phyloP scores from a whole-genome alignment of 257 asterid species.

The Salvia splendens region DNA sequence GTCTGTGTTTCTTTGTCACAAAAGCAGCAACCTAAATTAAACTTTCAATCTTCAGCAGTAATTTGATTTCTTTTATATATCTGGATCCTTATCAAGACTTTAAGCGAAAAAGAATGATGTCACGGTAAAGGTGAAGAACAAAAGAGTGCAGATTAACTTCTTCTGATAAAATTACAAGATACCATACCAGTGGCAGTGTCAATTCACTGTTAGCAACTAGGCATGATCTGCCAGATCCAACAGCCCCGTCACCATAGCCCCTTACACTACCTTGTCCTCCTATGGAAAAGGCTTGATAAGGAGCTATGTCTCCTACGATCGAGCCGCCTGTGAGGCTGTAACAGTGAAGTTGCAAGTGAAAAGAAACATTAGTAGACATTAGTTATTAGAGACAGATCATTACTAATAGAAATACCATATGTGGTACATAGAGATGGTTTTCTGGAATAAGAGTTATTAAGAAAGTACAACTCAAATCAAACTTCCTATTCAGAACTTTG shows the following conservation, averaged over 20 bases:
- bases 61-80: neutral
- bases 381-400: conserved; percentile 18
- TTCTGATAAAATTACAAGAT: conserved; percentile 6
- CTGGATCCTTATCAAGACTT: neutral
- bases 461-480: neutral
- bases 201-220: conserved; percentile 79
- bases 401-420: conserved; percentile 5
- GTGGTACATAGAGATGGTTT: conserved; percentile 7
- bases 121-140: neutral
- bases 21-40: conserved; percentile 5
- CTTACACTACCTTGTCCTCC: conserved; percentile 93
- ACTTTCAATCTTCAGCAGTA: neutral
- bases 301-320: conserved; percentile 95
- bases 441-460: conserved; percentile 9
- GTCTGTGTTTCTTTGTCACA: conserved; percentile 1
- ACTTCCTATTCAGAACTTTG: neutral
- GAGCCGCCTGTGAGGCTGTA: conserved; percentile 94
- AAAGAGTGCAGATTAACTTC: conserved; percentile 1
- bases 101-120: conserved; percentile 2
- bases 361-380: neutral
- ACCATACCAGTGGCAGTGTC: conserved; percentile 79
- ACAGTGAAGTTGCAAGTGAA: conserved; percentile 24
- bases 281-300: conserved; percentile 93
- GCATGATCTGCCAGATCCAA: conserved; percentile 92
- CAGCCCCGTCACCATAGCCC: conserved; percentile 97